These are phyloP conservation scores for Xerocomus cyaneibrunnescens DNA, from an alignment of 1,284 basidiomycete genomes.

Conservation along the genomic window DNA sequence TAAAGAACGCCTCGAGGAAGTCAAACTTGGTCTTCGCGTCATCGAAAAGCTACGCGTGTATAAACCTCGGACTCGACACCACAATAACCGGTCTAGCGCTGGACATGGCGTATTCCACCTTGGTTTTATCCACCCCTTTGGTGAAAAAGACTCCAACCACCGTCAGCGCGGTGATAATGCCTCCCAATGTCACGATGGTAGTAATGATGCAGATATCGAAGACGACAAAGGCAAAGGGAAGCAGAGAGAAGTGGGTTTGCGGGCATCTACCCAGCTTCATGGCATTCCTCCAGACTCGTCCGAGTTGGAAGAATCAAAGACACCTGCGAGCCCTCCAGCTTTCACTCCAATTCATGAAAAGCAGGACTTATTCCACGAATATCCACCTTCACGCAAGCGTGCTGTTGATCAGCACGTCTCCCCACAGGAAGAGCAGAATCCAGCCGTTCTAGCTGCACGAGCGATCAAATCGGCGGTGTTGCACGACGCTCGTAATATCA, in stretches of 20 bases:
- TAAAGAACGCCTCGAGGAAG: constrained; percentile 64
- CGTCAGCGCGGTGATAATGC: constrained; percentile 11
- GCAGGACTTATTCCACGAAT: constrained; percentile 7
- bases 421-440: constrained; percentile 35
- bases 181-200: constrained; percentile 14
- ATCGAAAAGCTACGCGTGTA: constrained; percentile 72
- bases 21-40: constrained; percentile 54
- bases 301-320: constrained; percentile 8
- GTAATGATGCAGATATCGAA: constrained; percentile 22
- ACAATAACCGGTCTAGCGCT: constrained; percentile 34
- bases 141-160: constrained; percentile 30
- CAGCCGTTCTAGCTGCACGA: constrained; percentile 56
- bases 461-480: constrained; percentile 65
- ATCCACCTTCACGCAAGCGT: constrained; percentile 24
- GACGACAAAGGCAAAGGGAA: constrained; percentile 36
- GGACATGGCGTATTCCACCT: constrained; percentile 43
- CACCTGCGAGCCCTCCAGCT: constrained; percentile 4
- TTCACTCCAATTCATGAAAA: constrained; percentile 7
- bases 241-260: constrained; percentile 7
- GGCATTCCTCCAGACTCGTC: constrained; percentile 8
- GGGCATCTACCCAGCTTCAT: constrained; percentile 2
- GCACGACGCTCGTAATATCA: constrained; percentile 72
- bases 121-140: constrained; percentile 31
- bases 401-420: constrained; percentile 15
- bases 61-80: constrained; percentile 51